Evolutionary conservation across 495 filamentous ascomycete genomes (phyloP), one percentile per base, ranked within the genome.

Genomic region (Melanomma pulvis-pyrius): DNA sequence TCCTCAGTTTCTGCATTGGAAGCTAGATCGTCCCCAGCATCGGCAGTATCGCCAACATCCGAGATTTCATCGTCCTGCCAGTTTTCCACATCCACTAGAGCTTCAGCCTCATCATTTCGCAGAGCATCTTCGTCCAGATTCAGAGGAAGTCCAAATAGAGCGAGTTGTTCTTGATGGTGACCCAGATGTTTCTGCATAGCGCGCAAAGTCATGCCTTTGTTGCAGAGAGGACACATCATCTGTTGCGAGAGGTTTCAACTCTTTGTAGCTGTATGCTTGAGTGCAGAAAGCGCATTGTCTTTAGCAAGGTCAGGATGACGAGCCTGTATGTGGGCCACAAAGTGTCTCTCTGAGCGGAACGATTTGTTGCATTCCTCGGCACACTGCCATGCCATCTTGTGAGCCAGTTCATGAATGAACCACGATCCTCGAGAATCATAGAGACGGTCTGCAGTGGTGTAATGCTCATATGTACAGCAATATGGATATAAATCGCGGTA

Each of bases 101-200:
- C 7, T 9, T 78, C 55, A 6, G 25, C 13, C 1, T 61, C 56
- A 9, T 67, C 64, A 48, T 61, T 47, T 22, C 48, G 13, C 1
- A 49, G 32, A 3, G 61, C 58, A n/a, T 67, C 57, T 26, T 67
- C 64, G 8, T 67, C 63, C 4, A 56, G 8, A 53, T 79, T 74
- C 65, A 51, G 15, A 24, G 72, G 66, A 11, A 74, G 55, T 1
- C 67, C 70, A 61, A 74, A 74, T 12, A 72, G 52, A 17, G 72
- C 70, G 8, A 74, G 51, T 30, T 74, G 67, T 39, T 72, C 67
- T 19, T 70, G 52, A 46, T 74, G 72, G 1, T 56, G 32, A 9
- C 67, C 70, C 6, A 74, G n/a, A 59, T 74, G 72, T 51, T 52
- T 56, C 29, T 68, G 49, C 2, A 68, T 25, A 1, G 65, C 44